Evolutionary conservation across 192 early-diverging fungal genomes (phyloP), one percentile per base, ranked within the genome.

Genomic region (Helicostylum pulchrum): DNA sequence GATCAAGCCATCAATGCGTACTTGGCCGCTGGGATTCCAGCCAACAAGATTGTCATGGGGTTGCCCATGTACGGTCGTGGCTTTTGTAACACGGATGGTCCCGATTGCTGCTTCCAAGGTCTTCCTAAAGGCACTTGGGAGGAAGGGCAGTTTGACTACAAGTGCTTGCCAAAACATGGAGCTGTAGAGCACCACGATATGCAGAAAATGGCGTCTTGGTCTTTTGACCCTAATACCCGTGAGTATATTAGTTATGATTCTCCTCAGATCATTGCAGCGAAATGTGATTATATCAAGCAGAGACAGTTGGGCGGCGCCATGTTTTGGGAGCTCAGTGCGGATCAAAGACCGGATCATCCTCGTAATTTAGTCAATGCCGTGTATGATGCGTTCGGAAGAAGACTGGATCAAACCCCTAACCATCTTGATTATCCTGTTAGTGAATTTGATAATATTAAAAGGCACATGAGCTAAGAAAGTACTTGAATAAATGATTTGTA

Each of bases 21-120:
- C 67, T 71, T 94, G 11, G 26, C 51, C 14, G 74, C 80, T 23
- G 94, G 95, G 4, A 88, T 96, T 19, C 92, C 92, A 2, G 69
- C 90, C 0, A 67, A 83, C 44, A 97, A 98, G 66, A 66, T 99
- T 30, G 88, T 95, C 1, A 81, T 98, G 53, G 97, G 97, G 12
- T 85, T 91, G 46, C 92, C 92, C 21, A 83, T 94, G 65, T 99
- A 97, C 77, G 94, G 92, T 2, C 84, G 97, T n/a, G 92, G 85
- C 3, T 99, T 99, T 76, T 80, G 83, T 61, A 91, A 92, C 61
- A 94, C 94, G 7, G 72, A 80, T 59, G 90, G 90, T 2, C 73
- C 88, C 15, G 85, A 83, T 3, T 72, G 80, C 31, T 53, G 74
- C 23, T 93, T 88, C 55, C 61, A 69, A 17, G 94, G 95, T 12